These are phyloP conservation scores for Anisogramma anomala DNA, from an alignment of 2,329 filamentous ascomycete species.

Conservation along the genomic window DNA sequence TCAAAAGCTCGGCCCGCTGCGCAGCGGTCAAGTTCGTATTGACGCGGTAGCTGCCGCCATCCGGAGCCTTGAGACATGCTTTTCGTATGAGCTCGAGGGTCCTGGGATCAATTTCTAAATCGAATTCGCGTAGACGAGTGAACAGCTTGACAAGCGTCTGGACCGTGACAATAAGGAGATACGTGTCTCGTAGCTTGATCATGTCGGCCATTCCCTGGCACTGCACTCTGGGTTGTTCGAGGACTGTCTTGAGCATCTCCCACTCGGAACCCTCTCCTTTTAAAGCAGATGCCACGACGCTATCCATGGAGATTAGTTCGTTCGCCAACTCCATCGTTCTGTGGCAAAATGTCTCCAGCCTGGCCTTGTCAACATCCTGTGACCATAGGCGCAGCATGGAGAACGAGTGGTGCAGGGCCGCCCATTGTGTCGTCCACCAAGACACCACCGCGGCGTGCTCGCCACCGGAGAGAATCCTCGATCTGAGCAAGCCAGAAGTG, in stretches of 20 bases:
- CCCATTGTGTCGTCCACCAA: slow-evolving; percentile 83
- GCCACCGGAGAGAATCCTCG: slow-evolving; percentile 42
- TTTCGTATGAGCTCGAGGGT: slow-evolving; percentile 52
- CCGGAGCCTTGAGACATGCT: slow-evolving; percentile 53
- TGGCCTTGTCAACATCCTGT: slow-evolving; percentile 56
- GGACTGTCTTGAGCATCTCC: slow-evolving; percentile 36
- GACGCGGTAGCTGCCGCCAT: slow-evolving; percentile 43
- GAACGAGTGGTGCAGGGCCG: slow-evolving; percentile 68
- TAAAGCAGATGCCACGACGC: slow-evolving; percentile 65
- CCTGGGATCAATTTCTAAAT: slow-evolving; percentile 54
- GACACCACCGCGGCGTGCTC: slow-evolving; percentile 57
- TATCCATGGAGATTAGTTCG: slow-evolving; percentile 71
- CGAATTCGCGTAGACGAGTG: slow-evolving; percentile 63
- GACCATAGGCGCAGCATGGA: slow-evolving; percentile 77
- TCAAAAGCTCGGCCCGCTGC: slow-evolving; percentile 72
- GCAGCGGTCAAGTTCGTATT: slow-evolving; percentile 70
- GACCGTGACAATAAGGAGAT: slow-evolving; percentile 71
- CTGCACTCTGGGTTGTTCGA: slow-evolving; percentile 50
- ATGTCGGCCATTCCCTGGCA: slow-evolving; percentile 70
- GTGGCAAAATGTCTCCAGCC: slow-evolving; percentile 87
- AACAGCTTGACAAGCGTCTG: slow-evolving; percentile 77
- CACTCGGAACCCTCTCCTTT: slow-evolving; percentile 22
- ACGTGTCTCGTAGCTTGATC: slow-evolving; percentile 80
- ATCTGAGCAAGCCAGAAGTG: slow-evolving; percentile 42
- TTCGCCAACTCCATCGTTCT: slow-evolving; percentile 93